Evolutionary conservation across 176 grass and related monocot genomes (phyloP).

Genomic region (Oryza glaberrima): DNA sequence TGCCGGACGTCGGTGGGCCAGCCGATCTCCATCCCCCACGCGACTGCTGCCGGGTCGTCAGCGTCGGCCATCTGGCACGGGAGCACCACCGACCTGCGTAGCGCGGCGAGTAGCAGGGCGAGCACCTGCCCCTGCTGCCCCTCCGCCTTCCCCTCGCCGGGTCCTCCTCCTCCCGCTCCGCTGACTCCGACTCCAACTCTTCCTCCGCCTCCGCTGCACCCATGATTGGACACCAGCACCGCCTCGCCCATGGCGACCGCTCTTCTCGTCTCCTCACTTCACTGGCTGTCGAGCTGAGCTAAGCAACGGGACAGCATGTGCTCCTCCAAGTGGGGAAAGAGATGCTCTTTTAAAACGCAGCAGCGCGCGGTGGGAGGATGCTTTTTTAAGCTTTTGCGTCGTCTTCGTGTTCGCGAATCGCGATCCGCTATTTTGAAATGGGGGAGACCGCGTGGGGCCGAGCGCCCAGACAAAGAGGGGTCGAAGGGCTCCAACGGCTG

Average conservation of each 20-base stretch:
- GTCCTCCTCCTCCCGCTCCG: neutral
- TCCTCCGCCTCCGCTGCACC: conserved; percentile 24
- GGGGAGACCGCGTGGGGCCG: conserved; percentile 24
- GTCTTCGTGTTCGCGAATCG: conserved; percentile 27
- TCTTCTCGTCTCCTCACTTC: neutral
- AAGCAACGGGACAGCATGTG: neutral
- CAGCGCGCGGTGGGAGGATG: neutral
- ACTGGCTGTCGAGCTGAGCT: neutral
- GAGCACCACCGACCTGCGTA: conserved; percentile 67
- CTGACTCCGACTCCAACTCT: neutral
- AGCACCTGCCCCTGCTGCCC: conserved; percentile 54
- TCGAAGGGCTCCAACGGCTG: conserved; percentile 33
- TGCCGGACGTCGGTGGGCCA: conserved; percentile 93
- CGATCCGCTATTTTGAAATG: conserved; percentile 9
- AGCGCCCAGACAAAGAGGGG: neutral
- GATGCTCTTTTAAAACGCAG: conserved; percentile 30
- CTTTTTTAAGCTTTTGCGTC: conserved; percentile 18
- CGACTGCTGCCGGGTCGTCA: conserved; percentile 16
- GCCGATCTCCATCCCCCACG: conserved; percentile 73
- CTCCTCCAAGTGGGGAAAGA: conserved; percentile 38
- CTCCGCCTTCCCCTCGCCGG: conserved; percentile 40
- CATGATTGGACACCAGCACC: conserved; percentile 40
- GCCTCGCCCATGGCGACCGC: conserved; percentile 43
- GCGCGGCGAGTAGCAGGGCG: conserved; percentile 58
- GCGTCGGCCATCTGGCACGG: conserved; percentile 59